A percentile compares a stretch with the other conserved stretches of the same genome.
These are phyloP conservation scores for Pisolithus microcarpus DNA, from an alignment of 768 basidiomycete genomes.

Conservation along the genomic window DNA sequence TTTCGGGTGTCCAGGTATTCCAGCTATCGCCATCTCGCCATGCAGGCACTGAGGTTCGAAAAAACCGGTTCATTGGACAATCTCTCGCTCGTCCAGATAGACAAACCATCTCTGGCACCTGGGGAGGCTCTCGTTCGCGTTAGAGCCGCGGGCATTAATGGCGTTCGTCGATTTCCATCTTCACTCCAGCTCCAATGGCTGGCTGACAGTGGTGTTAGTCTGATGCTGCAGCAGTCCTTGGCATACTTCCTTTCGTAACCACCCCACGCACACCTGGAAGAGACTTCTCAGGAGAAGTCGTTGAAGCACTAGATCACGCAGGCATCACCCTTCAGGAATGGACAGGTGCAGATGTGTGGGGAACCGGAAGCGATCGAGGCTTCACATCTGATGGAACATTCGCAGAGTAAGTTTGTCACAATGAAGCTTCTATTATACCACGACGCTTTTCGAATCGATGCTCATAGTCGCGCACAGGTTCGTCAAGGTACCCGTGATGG, in stretches of 20 bases:
- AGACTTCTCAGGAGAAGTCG: constrained; percentile 30
- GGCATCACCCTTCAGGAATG: constrained; percentile 15
- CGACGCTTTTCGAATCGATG: not conserved
- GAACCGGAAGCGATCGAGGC: constrained; percentile 27
- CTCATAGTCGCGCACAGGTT: constrained; percentile 11
- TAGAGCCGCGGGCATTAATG: constrained; percentile 28
- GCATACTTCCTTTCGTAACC: constrained; percentile 26
- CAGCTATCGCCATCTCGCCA: constrained; percentile 6
- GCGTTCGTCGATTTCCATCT: constrained; percentile 14
- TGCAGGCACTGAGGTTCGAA: constrained; percentile 29
- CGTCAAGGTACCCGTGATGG: constrained; percentile 22
- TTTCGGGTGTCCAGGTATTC: not conserved
- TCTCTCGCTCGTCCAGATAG: constrained; percentile 16
- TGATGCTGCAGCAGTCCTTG: constrained; percentile 23
- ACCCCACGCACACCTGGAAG: constrained; percentile 25
- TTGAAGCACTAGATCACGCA: constrained; percentile 22
- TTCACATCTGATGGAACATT: constrained; percentile 28
- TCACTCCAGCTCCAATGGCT: not conserved
- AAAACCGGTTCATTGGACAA: constrained; percentile 25
- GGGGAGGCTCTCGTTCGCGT: constrained; percentile 29
- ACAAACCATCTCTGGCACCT: constrained; percentile 20
- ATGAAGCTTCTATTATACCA: not conserved
- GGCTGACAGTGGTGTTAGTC: constrained; percentile 14
- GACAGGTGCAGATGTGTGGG: constrained; percentile 28
- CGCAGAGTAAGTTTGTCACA: constrained; percentile 21